phyloP scores from a whole-genome alignment of 371 early-diverging fungal genomes.

The Mucor velutinosus region DNA sequence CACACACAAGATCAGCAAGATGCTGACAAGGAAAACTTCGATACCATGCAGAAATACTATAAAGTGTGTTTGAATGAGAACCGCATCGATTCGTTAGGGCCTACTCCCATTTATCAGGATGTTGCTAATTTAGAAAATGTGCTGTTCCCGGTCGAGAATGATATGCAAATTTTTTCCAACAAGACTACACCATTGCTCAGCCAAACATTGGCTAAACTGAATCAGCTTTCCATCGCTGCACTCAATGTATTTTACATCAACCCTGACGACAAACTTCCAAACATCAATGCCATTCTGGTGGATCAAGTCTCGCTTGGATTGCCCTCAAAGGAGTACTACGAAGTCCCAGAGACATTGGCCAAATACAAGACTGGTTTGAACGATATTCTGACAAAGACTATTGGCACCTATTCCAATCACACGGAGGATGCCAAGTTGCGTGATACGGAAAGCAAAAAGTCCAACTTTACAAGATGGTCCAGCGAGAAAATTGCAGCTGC shows the following conservation, averaged over 20 bases:
- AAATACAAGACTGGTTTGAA: conserved; percentile 43
- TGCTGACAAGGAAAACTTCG: conserved; percentile 44
- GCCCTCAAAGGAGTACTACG: conserved; percentile 65
- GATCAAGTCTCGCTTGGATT: conserved; percentile 44
- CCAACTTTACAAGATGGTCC: conserved; percentile 9
- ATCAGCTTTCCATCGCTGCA: conserved; percentile 17
- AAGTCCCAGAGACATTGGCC: conserved; percentile 29
- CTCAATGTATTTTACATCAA: conserved; percentile 36
- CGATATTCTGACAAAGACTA: conserved; percentile 14
- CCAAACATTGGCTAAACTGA: conserved; percentile 7
- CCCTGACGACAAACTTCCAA: conserved; percentile 52
- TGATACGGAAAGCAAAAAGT: conserved; percentile 11
- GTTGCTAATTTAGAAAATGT: conserved; percentile 25
- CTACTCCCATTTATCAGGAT: conserved; percentile 46
- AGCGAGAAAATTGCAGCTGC: conserved; percentile 18
- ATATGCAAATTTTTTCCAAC: neutral
- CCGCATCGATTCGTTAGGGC: conserved; percentile 43
- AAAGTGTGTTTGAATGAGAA: conserved; percentile 54
- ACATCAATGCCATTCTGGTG: conserved; percentile 36
- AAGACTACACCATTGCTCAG: neutral
- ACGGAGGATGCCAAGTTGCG: neutral
- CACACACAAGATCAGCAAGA: conserved; percentile 11
- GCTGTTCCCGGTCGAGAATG: conserved; percentile 10
- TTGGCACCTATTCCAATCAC: conserved; percentile 14
- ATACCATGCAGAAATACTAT: conserved; percentile 51